Percentiles rank a stretch among this genome's conserved stretches.
Evolutionary conservation across 2,329 filamentous ascomycete genomes (phyloP).

Genomic region (Trichoderma simmonsii): DNA sequence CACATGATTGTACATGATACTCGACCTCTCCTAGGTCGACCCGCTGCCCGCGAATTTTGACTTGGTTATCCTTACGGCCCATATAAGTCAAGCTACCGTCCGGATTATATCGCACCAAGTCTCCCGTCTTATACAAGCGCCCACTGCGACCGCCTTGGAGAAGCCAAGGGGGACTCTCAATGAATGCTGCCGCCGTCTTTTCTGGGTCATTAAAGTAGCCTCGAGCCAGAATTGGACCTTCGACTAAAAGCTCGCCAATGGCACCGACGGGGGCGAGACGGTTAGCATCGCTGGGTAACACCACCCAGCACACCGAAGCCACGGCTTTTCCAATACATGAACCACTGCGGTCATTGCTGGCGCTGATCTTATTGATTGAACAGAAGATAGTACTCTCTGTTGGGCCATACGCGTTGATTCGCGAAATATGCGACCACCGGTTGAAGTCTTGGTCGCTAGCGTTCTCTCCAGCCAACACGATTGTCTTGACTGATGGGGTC

Average conservation of each 20-base stretch:
- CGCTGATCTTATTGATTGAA: too few species aligned
- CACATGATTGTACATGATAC: not conserved
- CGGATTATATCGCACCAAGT: slow-evolving; percentile 41
- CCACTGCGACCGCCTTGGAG: slow-evolving; percentile 26
- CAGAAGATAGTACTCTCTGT: not conserved
- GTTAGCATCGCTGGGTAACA: slow-evolving; percentile 23
- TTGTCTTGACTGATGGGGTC: not conserved
- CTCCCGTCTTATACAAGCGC: slow-evolving; percentile 45
- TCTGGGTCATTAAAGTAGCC: slow-evolving; percentile 24
- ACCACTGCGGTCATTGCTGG: not conserved
- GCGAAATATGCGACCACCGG: not conserved
- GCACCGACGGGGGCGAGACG: slow-evolving; percentile 24
- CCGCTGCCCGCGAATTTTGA: slow-evolving; percentile 57
- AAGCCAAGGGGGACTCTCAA: slow-evolving; percentile 26
- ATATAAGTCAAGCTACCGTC: slow-evolving; percentile 42
- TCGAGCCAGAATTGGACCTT: slow-evolving; percentile 26
- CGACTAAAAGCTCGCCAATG: slow-evolving; percentile 29
- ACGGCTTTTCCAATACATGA: slow-evolving; percentile 13
- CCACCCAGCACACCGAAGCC: slow-evolving; percentile 25
- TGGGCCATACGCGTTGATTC: not conserved
- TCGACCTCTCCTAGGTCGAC: slow-evolving; percentile 42
- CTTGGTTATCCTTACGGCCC: slow-evolving; percentile 54
- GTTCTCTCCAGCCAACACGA: not conserved
- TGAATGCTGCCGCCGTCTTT: too few species aligned
- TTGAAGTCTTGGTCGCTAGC: not conserved